Conservation (phyloP, 1,284 basidiomycete genomes). For the Lignosus rhinocerotis region DNA sequence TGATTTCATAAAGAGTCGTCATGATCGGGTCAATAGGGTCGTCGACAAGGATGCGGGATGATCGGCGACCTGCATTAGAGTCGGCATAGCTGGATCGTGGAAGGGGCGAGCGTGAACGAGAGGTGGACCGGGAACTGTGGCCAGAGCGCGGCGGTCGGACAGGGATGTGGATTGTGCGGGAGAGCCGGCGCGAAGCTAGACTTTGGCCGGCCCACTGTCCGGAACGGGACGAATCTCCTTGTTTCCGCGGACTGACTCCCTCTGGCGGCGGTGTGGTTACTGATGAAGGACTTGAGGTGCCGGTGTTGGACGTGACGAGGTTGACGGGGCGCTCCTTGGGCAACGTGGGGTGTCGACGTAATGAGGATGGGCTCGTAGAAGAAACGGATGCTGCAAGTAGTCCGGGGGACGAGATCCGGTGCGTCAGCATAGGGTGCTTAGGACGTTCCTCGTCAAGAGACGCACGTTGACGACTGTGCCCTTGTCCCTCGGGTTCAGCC, state of each 20-base stretch:
- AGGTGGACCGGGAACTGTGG: slow-evolving; percentile 92
- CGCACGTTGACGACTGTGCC: slow-evolving; percentile 75
- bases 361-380: slow-evolving; percentile 64
- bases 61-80: slow-evolving; percentile 61
- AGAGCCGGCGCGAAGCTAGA: slow-evolving; percentile 69
- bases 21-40: slow-evolving; percentile 89
- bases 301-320: slow-evolving; percentile 50
- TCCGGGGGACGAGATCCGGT: slow-evolving; percentile 54
- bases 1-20: slow-evolving; percentile 89
- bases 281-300: slow-evolving; percentile 58
- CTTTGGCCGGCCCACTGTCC: slow-evolving; percentile 58
- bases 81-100: slow-evolving; percentile 75
- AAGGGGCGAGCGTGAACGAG: slow-evolving; percentile 92
- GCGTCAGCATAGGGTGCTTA: slow-evolving; percentile 47
- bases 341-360: slow-evolving; percentile 64
- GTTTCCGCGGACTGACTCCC: slow-evolving; percentile 62
- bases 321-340: slow-evolving; percentile 66
- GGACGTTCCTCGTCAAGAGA: slow-evolving; percentile 48
- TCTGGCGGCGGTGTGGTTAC: slow-evolving; percentile 55
- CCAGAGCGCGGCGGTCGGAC: slow-evolving; percentile 67
- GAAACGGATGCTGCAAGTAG: slow-evolving; percentile 62
- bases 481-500: slow-evolving; percentile 63
- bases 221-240: slow-evolving; percentile 47
- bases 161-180: slow-evolving; percentile 79
- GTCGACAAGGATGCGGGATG: slow-evolving; percentile 73